Evolutionary conservation across 2,329 filamentous ascomycete species (phyloP).

Genomic region (Aphanoascus verrucosus): DNA sequence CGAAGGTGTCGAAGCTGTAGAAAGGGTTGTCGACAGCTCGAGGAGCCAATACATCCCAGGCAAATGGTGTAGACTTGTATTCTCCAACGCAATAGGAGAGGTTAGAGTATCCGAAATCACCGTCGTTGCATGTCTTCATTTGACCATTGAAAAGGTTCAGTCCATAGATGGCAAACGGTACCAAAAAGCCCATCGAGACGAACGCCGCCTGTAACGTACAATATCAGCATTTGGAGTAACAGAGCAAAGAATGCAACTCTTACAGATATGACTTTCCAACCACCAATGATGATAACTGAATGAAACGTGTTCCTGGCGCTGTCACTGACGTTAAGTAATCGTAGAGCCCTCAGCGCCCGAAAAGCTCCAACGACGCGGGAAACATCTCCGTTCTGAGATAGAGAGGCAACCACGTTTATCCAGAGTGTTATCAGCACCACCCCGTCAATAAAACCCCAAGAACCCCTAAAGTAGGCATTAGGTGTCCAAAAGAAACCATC

Average conservation of each 20-base stretch:
- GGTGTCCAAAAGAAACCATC: constrained; percentile 95
- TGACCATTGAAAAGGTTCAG: constrained; percentile 83
- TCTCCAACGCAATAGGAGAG: constrained; percentile 75
- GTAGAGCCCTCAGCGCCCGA: constrained; percentile 84
- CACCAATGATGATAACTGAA: constrained; percentile 84
- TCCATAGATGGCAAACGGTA: constrained; percentile 94
- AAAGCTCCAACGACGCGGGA: constrained; percentile 90
- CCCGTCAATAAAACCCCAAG: constrained; percentile 93
- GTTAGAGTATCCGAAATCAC: constrained; percentile 43
- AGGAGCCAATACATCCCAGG: constrained; percentile 76
- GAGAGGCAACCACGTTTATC: constrained; percentile 80
- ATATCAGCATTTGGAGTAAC: background rate
- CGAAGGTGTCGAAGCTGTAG: constrained; percentile 91
- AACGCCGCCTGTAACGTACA: constrained; percentile 54
- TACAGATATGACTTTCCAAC: constrained; percentile 83
- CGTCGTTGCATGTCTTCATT: constrained; percentile 71
- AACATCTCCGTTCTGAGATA: constrained; percentile 71
- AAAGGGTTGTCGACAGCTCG: constrained; percentile 70
- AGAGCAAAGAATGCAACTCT: constrained; percentile 25
- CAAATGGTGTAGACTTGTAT: constrained; percentile 63
- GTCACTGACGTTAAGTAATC: constrained; percentile 89
- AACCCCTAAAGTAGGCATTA: constrained; percentile 91
- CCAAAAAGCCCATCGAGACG: constrained; percentile 84
- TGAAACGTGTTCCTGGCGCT: constrained; percentile 94
- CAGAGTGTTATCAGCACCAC: constrained; percentile 85